Evolutionary conservation across 129 eudicot genomes (phyloP), one percentile per base, ranked within the genome.

Genomic region (Chrysanthemum seticuspe): DNA sequence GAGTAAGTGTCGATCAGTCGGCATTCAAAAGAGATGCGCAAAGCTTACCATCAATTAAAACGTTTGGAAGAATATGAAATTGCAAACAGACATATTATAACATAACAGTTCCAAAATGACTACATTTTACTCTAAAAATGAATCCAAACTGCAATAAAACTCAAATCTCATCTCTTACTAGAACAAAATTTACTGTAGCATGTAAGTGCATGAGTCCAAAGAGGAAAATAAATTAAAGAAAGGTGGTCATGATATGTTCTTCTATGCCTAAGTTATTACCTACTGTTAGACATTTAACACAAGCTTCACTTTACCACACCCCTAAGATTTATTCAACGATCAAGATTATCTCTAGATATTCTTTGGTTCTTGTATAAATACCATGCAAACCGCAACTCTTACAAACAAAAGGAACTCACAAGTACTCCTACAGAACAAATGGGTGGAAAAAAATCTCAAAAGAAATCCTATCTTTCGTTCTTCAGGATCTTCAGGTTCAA

Each of bases 181-280:
- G 40, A 34, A 34, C 40, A 34, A 4, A 34, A 4, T 4, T 34
- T 34, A 34, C 40, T 34, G 40, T 34, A 34, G 40, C 5, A 34
- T 34, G 40, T 34, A 34, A 5, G 5, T 34, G 40, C 40, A 4
- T 34, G 40, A 34, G 40, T 34, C 40, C 40, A 34, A 34, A 34
- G 4, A 34, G 40, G 40, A 34, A 29, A 34, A 34, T 34, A 34
- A 29, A 34, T 4, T 34, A 34, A 34, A 34, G 40, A 34, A 34
- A 34, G 40, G 62, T 53, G 48, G 45, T 50, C 23, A 27, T 23
- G 31, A 52, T 62, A 69, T 53, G 63, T 69, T 69, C 74, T 27
- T 34, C 5, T 34, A 12, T 53, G 50, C 74, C 74, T 69, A 69
- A 14, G 74, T 69, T 69, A 64, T 53, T 51, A 53, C 62, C 74